phyloP scores from a whole-genome alignment of 805 yeast genomes.

The Ascoidea asiatica region DNA sequence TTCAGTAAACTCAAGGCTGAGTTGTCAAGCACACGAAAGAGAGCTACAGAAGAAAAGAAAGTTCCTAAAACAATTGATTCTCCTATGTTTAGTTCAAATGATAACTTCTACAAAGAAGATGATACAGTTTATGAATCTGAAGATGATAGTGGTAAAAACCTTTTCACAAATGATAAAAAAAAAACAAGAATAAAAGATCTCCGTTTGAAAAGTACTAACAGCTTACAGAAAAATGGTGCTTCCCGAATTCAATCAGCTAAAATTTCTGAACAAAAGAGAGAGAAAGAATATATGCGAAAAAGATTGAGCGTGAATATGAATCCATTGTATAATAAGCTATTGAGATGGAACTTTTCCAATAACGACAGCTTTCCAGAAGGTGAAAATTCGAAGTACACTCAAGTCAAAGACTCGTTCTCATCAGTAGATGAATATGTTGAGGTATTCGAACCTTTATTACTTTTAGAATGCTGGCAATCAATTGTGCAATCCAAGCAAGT shows the following conservation, averaged over 20 bases:
- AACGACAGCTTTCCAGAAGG: slow-evolving; percentile 46
- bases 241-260: slow-evolving; percentile 6
- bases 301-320: slow-evolving; percentile 67
- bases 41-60: slow-evolving; percentile 24
- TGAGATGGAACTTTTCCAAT: slow-evolving; percentile 65
- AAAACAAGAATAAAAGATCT: not conserved
- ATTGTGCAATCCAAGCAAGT: slow-evolving; percentile 61
- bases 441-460: slow-evolving; percentile 64
- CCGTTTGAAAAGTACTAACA: slow-evolving; percentile 2
- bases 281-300: slow-evolving; percentile 65
- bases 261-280: slow-evolving; percentile 33
- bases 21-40: slow-evolving; percentile 14
- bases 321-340: slow-evolving; percentile 55
- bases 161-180: not conserved
- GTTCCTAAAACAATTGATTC: not conserved
- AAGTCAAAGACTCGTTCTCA: slow-evolving; percentile 42
- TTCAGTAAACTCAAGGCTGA: not conserved
- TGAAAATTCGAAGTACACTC: slow-evolving; percentile 23
- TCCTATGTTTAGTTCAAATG: no score
- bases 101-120: slow-evolving; percentile 11
- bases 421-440: slow-evolving; percentile 53
- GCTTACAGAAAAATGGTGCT: slow-evolving; percentile 13
- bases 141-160: slow-evolving; percentile 2
- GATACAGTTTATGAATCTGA: slow-evolving; percentile 4
- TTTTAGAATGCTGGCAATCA: slow-evolving; percentile 91